Percentiles rank a stretch among this genome's conserved stretches.
These are phyloP conservation scores for Mollisia scopiformis DNA, from an alignment of 2,329 filamentous ascomycete genomes.

Conservation along the genomic window DNA sequence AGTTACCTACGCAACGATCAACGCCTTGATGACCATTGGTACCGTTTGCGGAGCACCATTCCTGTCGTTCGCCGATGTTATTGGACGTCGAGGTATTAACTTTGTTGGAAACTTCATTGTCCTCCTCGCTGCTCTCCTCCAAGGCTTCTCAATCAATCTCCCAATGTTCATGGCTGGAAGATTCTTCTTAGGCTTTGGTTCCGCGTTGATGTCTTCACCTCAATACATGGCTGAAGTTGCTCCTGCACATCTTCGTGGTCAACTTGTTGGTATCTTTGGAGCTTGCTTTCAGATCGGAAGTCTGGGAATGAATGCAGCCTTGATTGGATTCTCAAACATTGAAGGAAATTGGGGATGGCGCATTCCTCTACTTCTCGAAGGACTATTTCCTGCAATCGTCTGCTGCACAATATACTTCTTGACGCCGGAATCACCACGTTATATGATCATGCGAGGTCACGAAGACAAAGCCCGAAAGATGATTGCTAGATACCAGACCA, in stretches of 20 bases:
- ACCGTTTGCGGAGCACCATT: conserved; percentile 52
- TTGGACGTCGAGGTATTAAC: conserved; percentile 53
- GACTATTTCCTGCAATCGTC: conserved; percentile 22
- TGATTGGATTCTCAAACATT: conserved; percentile 40
- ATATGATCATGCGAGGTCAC: conserved; percentile 39
- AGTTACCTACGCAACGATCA: conserved; percentile 41
- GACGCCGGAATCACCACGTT: conserved; percentile 37
- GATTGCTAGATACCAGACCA: conserved; percentile 50
- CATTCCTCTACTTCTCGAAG: conserved; percentile 22
- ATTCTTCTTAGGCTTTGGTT: conserved; percentile 31
- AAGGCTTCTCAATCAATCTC: conserved; percentile 26
- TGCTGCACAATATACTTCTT: conserved; percentile 26
- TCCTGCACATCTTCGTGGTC: conserved; percentile 50
- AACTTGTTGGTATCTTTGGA: conserved; percentile 50
- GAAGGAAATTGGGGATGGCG: conserved; percentile 30
- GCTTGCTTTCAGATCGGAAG: conserved; percentile 45
- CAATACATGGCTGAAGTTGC: conserved; percentile 51
- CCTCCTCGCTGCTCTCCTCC: conserved; percentile 43
- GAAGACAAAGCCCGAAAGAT: conserved; percentile 39
- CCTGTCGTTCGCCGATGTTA: conserved; percentile 51
- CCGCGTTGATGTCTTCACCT: conserved; percentile 34
- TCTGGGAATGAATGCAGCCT: conserved; percentile 42
- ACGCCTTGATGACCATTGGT: conserved; percentile 51
- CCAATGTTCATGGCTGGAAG: conserved; percentile 31
- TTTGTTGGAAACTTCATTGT: conserved; percentile 49